Evolutionary conservation across 2,329 filamentous ascomycete genomes (phyloP).

Genomic region (Ophiocordyceps robertsii): DNA sequence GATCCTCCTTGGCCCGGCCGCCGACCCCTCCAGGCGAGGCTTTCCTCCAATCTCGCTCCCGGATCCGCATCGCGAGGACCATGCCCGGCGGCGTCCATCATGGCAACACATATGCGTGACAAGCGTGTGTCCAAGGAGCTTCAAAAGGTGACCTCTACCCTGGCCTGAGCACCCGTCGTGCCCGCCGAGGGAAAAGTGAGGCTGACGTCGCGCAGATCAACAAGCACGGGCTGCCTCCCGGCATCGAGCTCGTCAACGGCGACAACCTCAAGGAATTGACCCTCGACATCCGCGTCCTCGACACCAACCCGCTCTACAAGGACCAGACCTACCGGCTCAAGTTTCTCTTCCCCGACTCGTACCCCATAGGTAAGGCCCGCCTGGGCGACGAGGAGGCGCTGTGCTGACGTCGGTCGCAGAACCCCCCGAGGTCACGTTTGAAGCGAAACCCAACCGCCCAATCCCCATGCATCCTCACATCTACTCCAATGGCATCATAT

Average conservation of each 20-base stretch:
- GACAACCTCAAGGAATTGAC: conserved; percentile 66
- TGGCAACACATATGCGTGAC: conserved; percentile 13
- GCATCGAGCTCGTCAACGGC: conserved; percentile 72
- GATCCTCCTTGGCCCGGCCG: background rate
- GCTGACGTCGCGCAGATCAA: conserved; percentile 28
- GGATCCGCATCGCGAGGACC: background rate
- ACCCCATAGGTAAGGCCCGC: conserved; percentile 67
- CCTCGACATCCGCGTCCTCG: conserved; percentile 83
- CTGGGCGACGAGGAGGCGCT: background rate
- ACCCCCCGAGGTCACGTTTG: conserved; percentile 87
- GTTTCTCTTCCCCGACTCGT: conserved; percentile 71
- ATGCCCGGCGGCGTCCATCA: conserved; percentile 3
- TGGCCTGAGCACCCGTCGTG: too few species aligned
- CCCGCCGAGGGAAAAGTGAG: too few species aligned
- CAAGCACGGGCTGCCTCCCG: conserved; percentile 42
- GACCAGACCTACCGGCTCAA: conserved; percentile 71
- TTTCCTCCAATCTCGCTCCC: too few species aligned
- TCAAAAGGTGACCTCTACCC: conserved; percentile 10
- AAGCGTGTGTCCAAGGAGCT: conserved; percentile 16
- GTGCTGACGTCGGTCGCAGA: conserved; percentile 36
- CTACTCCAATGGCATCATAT: conserved; percentile 98
- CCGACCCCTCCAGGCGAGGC: too few species aligned
- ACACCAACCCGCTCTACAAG: conserved; percentile 77
- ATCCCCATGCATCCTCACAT: conserved; percentile 96
- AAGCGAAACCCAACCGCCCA: conserved; percentile 46